Base-by-base conservation (phyloP, 306 rosid species). In the Prunus davidiana region DNA sequence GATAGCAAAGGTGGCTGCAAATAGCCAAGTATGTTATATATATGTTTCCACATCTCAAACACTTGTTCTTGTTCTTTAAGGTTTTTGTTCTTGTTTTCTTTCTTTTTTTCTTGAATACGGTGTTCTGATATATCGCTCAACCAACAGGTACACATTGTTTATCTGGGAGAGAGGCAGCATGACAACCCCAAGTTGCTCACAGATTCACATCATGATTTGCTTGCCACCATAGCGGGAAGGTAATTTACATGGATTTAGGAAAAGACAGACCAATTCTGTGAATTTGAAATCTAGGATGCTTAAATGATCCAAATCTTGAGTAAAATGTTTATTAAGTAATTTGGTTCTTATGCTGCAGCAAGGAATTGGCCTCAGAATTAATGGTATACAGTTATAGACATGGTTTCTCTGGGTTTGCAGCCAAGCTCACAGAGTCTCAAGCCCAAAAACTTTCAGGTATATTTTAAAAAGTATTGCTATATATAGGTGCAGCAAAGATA, bases 131-230 rank as follows among this genome's bases (percentile, higher is more conserved):
- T 12, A 55, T 12, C 20, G 12, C 3, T 58, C 52, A 57, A 28
- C 46, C 25, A 32, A 57, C 89, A 85, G 89, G 83, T 88, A 78
- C 84, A 88, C 71, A 83, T 88, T 45, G 84, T 83, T 47, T 76
- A 83, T 75, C 77, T 88, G 77, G 84, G 86, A 57, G 84, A 70
- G 66, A 81, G 71, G 79, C 85, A 73, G 77, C 81, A 81, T n/a
- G 72, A 67, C 34, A 80, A 87, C 71, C 83, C 88, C 41, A 46
- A 64, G 78, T 52, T 76, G 62, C 79, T 79, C 78, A 51, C 75
- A 2, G 83, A 77, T 51, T 71, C 84, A 46, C 89, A 88, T 66
- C 87, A 78, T 50, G 60, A 76, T 66, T 73, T 84, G 60, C 91
- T 87, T 55, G 74, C 78, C 72, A 64, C 81, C 15, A 38, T 62